These are phyloP conservation scores for Syncephalastrum contaminatum DNA, from an alignment of 371 early-diverging fungal genomes.

Conservation along the genomic window DNA sequence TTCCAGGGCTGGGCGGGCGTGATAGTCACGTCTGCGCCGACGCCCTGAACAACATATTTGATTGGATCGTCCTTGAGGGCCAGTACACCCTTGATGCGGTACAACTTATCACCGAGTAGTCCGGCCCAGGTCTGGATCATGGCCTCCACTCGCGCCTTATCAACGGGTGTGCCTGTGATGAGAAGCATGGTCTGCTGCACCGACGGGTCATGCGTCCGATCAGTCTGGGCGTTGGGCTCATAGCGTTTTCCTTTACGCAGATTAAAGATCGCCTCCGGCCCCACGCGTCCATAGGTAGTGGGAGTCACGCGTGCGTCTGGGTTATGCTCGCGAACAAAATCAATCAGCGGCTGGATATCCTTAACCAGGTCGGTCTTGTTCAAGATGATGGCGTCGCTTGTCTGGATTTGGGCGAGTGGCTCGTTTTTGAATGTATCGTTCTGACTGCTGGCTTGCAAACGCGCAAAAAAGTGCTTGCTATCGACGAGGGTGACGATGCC, in stretches of 20 bases:
- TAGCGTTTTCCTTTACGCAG: slow-evolving; percentile 8
- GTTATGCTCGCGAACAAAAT: slow-evolving; percentile 20
- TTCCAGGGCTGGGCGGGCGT: slow-evolving; percentile 24
- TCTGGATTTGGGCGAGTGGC: slow-evolving; percentile 30
- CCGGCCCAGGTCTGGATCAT: slow-evolving; percentile 17
- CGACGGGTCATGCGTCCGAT: slow-evolving; percentile 29
- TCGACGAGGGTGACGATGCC: slow-evolving; percentile 35
- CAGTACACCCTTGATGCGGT: slow-evolving; percentile 35
- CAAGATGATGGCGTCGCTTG: slow-evolving; percentile 29
- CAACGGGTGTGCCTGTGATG: slow-evolving; percentile 18
- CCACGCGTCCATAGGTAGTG: slow-evolving; percentile 22
- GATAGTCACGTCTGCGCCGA: slow-evolving; percentile 17
- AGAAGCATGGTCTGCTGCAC: slow-evolving; percentile 32
- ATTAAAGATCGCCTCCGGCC: slow-evolving; percentile 18
- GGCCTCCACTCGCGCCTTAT: slow-evolving; percentile 10
- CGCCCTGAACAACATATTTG: slow-evolving; percentile 33
- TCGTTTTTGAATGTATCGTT: slow-evolving; percentile 40
- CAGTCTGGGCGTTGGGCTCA: slow-evolving; percentile 11
- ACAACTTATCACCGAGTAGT: slow-evolving; percentile 10
- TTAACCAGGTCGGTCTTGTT: slow-evolving; percentile 36
- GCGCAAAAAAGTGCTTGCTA: slow-evolving; percentile 21
- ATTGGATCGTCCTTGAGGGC: slow-evolving; percentile 13
- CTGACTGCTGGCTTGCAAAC: background rate
- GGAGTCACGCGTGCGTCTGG: slow-evolving; percentile 15
- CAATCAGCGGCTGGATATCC: slow-evolving; percentile 4